A percentile compares a stretch with the other conserved stretches of the same genome.
Evolutionary conservation across 352 stramenopile species (phyloP).

Genomic region (Pythium guiyangense): DNA sequence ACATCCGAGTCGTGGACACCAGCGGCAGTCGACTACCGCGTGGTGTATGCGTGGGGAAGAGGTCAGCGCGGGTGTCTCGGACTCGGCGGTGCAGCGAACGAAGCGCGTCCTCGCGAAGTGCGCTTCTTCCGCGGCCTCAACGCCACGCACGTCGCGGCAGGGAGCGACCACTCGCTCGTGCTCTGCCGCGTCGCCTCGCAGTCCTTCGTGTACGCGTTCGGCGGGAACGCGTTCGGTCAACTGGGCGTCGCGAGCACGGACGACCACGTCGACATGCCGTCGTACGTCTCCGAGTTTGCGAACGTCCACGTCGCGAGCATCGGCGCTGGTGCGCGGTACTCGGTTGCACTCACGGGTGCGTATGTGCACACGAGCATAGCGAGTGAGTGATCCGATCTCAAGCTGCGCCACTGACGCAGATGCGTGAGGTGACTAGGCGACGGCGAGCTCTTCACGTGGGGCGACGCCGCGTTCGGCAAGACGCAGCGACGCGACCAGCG

Average conservation of each 20-base stretch:
- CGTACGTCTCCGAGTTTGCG: slow-evolving; percentile 48
- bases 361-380: not conserved
- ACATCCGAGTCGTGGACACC: not conserved
- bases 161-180: slow-evolving; percentile 69
- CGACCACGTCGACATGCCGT: slow-evolving; percentile 48
- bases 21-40: slow-evolving; percentile 18
- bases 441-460: slow-evolving; percentile 66
- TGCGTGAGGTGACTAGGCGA: slow-evolving; percentile 22
- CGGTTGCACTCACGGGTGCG: slow-evolving; percentile 41
- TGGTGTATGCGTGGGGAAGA: slow-evolving; percentile 52
- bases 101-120: too few relatives aligned
- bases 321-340: slow-evolving; percentile 49
- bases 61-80: slow-evolving; percentile 44
- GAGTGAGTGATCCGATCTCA: not conserved
- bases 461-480: slow-evolving; percentile 48
- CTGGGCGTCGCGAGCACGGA: slow-evolving; percentile 38
- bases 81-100: slow-evolving; percentile 36
- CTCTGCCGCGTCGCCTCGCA: slow-evolving; percentile 32
- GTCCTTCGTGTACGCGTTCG: slow-evolving; percentile 68
- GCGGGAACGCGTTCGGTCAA: slow-evolving; percentile 59
- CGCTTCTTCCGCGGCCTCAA: too few relatives aligned
- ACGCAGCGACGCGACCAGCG: slow-evolving; percentile 31
- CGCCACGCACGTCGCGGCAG: too few relatives aligned
- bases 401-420: not conserved
- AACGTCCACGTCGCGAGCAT: slow-evolving; percentile 32